Evolutionary conservation across 257 asterid genomes (phyloP).

Genomic region (Verbascum thapsus): DNA sequence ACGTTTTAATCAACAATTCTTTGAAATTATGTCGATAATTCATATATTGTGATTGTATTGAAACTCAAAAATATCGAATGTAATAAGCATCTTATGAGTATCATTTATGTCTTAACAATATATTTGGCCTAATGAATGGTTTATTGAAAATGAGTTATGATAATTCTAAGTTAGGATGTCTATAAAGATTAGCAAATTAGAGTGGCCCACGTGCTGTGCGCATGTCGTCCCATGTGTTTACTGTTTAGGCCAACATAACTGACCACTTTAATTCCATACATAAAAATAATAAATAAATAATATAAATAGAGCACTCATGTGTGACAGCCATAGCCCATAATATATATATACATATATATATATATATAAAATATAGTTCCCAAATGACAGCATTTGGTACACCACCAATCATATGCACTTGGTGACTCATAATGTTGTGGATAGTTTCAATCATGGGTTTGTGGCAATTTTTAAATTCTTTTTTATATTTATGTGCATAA

Average conservation of each 20-base stretch:
- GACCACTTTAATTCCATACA: neutral
- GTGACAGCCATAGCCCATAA: slow-evolving; percentile 21
- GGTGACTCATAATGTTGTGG: slow-evolving; percentile 8
- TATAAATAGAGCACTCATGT: neutral
- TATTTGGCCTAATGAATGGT: neutral
- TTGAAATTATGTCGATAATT: too few relatives aligned
- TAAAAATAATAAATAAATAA: neutral
- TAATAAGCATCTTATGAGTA: too few relatives aligned
- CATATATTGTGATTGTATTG: too few relatives aligned
- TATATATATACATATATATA: too few relatives aligned
- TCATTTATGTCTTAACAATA: neutral
- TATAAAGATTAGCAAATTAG: neutral
- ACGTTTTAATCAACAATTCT: too few relatives aligned
- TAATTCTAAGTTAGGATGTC: slow-evolving; percentile 10
- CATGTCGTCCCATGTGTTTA: slow-evolving; percentile 20
- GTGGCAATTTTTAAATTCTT: neutral
- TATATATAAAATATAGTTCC: too few relatives aligned
- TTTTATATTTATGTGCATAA: too few relatives aligned
- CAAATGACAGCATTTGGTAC: slow-evolving; percentile 28
- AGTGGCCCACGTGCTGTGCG: slow-evolving; percentile 20
- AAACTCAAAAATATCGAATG: too few relatives aligned
- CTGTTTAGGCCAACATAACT: slow-evolving; percentile 6
- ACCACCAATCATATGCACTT: slow-evolving; percentile 32
- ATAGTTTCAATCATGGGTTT: slow-evolving; percentile 13
- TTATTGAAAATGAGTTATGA: neutral